Evolutionary conservation across 768 basidiomycete species (phyloP), one percentile per base, ranked within the genome.

Genomic region (Mycena albidolilacea): DNA sequence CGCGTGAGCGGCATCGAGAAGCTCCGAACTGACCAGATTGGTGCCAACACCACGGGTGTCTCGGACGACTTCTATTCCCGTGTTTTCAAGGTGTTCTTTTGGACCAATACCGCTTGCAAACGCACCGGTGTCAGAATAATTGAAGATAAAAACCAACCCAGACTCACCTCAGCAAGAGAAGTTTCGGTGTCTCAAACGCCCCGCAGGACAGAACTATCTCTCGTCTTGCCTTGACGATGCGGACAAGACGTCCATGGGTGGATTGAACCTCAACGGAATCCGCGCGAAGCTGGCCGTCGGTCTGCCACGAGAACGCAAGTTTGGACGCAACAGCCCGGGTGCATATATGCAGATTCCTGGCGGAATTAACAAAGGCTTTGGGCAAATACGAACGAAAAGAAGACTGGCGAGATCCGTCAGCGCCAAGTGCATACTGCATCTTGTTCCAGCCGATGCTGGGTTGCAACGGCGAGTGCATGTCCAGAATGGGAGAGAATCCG

Each of bases 401-500:
- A 5, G 70, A 71, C 9, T 71, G 70, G 37, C 64, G 70, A 21
- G 64, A 21, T 4, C 64, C 70, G 37, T 71, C 64, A 1, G 37
- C 50, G 35, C 12, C 64, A 35, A 71, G 11, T 3, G 64, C 23
- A 35, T 19, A 65, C 19, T 71, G 70, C 64, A 71, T 59, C 39
- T 66, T 65, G 64, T 48, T 71, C 70, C 70, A 71, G n/a, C 70
- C 70, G 9, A 71, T 60, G 19, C 65, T 66, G 0, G 70, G 70
- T 21, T 71, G 23, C 43, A 71, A 30, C 5, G 70, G 70, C 21
- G 70, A 71, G 21, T 71, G 64, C 65, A 62, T 61, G 48, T 71
- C 70, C 23, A 67, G 17, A 15, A 71, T 71, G 1, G 70, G 59
- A 1, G 41, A 4, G 48, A 67, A 71, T 35, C 70, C 65, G 21